These are phyloP conservation scores for Kockiozyma suomiensis DNA, from an alignment of 805 yeast species.

Conservation along the genomic window DNA sequence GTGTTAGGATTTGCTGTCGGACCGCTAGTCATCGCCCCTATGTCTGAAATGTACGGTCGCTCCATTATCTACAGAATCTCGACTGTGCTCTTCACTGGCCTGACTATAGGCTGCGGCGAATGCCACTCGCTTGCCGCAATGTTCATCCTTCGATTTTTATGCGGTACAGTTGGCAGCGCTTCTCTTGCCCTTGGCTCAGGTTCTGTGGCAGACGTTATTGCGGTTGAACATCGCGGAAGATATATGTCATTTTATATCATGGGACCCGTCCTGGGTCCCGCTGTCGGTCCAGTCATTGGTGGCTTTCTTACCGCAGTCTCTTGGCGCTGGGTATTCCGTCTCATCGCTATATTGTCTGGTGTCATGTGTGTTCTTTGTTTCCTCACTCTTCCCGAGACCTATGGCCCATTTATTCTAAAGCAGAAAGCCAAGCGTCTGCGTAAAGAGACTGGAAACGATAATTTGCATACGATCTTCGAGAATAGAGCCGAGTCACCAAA, in stretches of 20 bases:
- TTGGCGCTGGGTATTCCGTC: slow-evolving; percentile 71
- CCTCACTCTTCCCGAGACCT: slow-evolving; percentile 58
- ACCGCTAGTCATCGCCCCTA: slow-evolving; percentile 65
- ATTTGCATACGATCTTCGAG: slow-evolving; percentile 63
- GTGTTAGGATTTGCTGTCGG: slow-evolving; percentile 73
- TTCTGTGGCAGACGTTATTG: slow-evolving; percentile 61
- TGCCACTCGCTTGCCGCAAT: slow-evolving; percentile 58
- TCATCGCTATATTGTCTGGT: slow-evolving; percentile 58
- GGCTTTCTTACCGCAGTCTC: slow-evolving; percentile 57
- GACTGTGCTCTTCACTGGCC: slow-evolving; percentile 50
- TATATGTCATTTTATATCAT: slow-evolving; percentile 61
- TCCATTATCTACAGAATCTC: slow-evolving; percentile 57
- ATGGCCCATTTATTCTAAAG: slow-evolving; percentile 56
- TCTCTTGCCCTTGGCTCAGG: slow-evolving; percentile 73
- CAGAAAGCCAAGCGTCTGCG: slow-evolving; percentile 53
- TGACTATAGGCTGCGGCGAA: slow-evolving; percentile 66
- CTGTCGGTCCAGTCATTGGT: slow-evolving; percentile 51
- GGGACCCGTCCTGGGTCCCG: slow-evolving; percentile 65
- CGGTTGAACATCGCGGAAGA: slow-evolving; percentile 50
- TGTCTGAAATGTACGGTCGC: slow-evolving; percentile 66
- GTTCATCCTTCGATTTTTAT: slow-evolving; percentile 60
- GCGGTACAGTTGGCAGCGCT: slow-evolving; percentile 67
- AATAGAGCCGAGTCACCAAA: slow-evolving; percentile 36
- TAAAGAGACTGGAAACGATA: slow-evolving; percentile 56
- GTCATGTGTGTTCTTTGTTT: slow-evolving; percentile 50